These are phyloP conservation scores for Talaromyces sp. DNA, from an alignment of 2,329 filamentous ascomycete genomes.

Conservation along the genomic window DNA sequence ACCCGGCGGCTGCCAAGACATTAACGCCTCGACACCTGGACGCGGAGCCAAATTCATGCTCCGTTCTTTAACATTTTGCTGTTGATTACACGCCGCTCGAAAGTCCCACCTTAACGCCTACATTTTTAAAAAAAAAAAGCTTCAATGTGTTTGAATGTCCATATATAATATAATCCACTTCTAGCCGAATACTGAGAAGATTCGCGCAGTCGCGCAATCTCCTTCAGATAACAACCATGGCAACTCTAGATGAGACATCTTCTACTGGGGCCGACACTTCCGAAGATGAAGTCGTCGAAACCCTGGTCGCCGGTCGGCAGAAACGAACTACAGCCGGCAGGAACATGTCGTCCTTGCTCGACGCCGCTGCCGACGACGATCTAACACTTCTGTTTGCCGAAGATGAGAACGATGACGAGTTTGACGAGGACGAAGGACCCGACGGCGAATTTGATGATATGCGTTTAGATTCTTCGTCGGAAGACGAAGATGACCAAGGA, in stretches of 20 bases:
- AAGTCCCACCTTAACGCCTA: background rate
- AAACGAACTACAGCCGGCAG: constrained; percentile 82
- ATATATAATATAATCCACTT: background rate
- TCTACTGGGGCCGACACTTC: constrained; percentile 30
- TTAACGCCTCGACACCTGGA: background rate
- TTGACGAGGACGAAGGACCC: constrained; percentile 41
- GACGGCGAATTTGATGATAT: constrained; percentile 67
- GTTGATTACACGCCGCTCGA: background rate
- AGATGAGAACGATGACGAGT: constrained; percentile 55
- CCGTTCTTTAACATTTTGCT: background rate
- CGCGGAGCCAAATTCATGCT: background rate
- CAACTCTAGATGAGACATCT: constrained; percentile 29
- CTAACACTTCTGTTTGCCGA: constrained; percentile 64
- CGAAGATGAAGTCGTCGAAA: constrained; percentile 30
- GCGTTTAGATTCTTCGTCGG: constrained; percentile 80
- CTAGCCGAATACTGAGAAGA: background rate
- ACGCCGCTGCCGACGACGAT: constrained; percentile 70
- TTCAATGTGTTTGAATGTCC: background rate
- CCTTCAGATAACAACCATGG: constrained; percentile 14
- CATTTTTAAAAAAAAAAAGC: background rate
- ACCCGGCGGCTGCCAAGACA: background rate
- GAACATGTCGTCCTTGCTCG: constrained; percentile 74
- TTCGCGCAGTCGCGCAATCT: background rate
- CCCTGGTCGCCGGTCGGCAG: constrained; percentile 52
- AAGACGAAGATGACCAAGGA: constrained; percentile 75